Conservation (phyloP, 768 basidiomycete genomes). For the Agaricus sinodeliciosus region DNA sequence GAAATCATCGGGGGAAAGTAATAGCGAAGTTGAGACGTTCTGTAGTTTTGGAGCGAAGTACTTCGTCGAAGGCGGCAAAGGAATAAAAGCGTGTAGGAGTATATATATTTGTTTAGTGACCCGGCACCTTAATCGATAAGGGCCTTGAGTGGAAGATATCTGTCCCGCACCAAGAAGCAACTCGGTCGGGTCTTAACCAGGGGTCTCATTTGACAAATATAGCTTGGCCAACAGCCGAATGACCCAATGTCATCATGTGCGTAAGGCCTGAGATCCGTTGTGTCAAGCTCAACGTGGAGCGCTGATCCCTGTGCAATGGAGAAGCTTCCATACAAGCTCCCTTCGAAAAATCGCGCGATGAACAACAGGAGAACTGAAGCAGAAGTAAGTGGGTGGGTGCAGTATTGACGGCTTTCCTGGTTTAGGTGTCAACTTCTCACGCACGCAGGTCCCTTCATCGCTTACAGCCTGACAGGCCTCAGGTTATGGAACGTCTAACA, state of each 20-base stretch:
- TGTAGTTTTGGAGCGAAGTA: not conserved
- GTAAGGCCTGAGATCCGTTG: too few relatives aligned
- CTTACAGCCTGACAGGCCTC: not conserved
- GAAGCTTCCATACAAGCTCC: too few relatives aligned
- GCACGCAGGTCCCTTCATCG: not conserved
- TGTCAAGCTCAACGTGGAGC: too few relatives aligned
- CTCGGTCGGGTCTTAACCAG: constrained; percentile 9
- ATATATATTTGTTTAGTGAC: constrained; percentile 1
- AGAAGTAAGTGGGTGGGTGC: not conserved
- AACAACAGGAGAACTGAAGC: too few relatives aligned
- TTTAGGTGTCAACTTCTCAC: constrained; percentile 1
- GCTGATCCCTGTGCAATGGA: too few relatives aligned
- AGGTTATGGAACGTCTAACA: not conserved
- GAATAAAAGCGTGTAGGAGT: not conserved
- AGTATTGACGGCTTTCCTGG: not conserved
- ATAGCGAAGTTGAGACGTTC: not conserved
- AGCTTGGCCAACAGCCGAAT: not conserved
- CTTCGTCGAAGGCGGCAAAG: not conserved
- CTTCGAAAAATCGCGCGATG: too few relatives aligned
- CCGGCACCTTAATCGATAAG: not conserved
- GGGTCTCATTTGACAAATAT: not conserved
- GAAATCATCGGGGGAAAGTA: not conserved
- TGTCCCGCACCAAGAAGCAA: constrained; percentile 2
- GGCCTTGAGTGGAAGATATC: not conserved
- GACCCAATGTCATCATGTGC: too few relatives aligned